Conservation (phyloP, 192 early-diverging fungal species). For the Linnemannia exigua region DNA sequence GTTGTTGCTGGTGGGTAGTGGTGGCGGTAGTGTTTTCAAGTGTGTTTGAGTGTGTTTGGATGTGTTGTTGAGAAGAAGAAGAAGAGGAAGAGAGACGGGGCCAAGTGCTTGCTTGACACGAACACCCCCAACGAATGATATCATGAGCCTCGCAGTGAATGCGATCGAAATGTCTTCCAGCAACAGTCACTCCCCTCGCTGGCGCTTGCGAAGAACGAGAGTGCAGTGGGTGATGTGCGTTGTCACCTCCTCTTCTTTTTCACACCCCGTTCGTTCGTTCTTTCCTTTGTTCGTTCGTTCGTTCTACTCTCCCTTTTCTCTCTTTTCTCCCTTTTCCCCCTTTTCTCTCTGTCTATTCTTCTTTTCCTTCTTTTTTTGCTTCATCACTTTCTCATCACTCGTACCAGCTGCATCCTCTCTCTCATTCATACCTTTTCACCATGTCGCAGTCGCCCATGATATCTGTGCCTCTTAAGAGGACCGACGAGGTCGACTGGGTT, state of each 20-base stretch:
- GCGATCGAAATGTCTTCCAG: not conserved
- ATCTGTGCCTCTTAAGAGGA: conserved; percentile 84
- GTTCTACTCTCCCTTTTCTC: not conserved
- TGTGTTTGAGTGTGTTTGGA: no score
- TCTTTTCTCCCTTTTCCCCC: not conserved
- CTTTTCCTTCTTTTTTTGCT: not conserved
- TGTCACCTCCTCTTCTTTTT: not conserved
- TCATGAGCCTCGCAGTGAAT: conserved; percentile 5
- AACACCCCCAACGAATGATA: conserved; percentile 13
- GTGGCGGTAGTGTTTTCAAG: no score
- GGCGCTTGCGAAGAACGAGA: no score
- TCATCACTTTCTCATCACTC: not conserved
- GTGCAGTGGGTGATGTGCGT: not conserved
- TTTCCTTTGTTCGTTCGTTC: not conserved
- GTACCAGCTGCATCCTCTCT: no score
- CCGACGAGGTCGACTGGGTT: conserved; percentile 94
- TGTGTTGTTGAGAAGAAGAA: no score
- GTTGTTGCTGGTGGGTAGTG: no score
- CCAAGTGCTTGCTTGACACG: no score
- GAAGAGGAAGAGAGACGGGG: no score
- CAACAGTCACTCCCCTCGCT: not conserved
- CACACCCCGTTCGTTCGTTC: conserved; percentile 15
- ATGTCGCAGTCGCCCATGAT: conserved; percentile 71
- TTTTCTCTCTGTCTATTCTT: not conserved
- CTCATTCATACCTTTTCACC: not conserved